Evolutionary conservation across 495 filamentous ascomycete genomes (phyloP).

Genomic region (Penicillium angulare): DNA sequence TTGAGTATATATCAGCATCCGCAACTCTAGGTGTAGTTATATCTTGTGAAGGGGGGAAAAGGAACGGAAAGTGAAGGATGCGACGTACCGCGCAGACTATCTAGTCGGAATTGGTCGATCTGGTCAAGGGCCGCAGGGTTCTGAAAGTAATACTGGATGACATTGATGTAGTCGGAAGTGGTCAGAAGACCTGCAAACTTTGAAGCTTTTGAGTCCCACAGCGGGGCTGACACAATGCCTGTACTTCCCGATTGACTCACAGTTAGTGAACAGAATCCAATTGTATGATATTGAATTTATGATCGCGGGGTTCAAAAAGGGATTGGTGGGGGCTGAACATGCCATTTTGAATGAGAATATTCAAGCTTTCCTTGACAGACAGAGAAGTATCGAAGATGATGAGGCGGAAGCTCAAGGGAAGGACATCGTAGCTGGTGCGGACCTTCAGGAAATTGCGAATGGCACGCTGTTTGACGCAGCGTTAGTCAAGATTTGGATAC

Average conservation of each 20-base stretch:
- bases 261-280: too few relatives aligned
- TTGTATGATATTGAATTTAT: too few relatives aligned
- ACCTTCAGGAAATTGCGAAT: conserved; percentile 97
- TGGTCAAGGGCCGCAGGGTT: conserved; percentile 85
- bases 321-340: conserved; percentile 23
- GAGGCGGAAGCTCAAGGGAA: conserved; percentile 94
- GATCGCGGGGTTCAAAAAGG: not conserved
- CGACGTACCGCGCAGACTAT: conserved; percentile 78
- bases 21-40: not conserved
- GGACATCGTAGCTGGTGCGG: conserved; percentile 95
- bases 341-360: conserved; percentile 98
- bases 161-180: conserved; percentile 95
- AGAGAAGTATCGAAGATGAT: conserved; percentile 94
- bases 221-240: conserved; percentile 97
- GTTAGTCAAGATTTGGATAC: conserved; percentile 35
- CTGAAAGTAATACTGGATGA: conserved; percentile 99
- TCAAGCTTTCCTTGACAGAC: conserved; percentile 94
- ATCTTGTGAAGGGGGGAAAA: not conserved
- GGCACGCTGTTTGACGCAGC: conserved; percentile 58
- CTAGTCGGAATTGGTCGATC: conserved; percentile 91
- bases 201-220: conserved; percentile 95
- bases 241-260: conserved; percentile 21
- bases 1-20: conserved; percentile 4
- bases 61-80: not conserved
- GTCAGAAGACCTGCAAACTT: conserved; percentile 94